A percentile compares a stretch with the other conserved stretches of the same genome.
These are phyloP conservation scores for Lecanicillium sp. DNA, from an alignment of 2,329 filamentous ascomycete species.

Conservation along the genomic window DNA sequence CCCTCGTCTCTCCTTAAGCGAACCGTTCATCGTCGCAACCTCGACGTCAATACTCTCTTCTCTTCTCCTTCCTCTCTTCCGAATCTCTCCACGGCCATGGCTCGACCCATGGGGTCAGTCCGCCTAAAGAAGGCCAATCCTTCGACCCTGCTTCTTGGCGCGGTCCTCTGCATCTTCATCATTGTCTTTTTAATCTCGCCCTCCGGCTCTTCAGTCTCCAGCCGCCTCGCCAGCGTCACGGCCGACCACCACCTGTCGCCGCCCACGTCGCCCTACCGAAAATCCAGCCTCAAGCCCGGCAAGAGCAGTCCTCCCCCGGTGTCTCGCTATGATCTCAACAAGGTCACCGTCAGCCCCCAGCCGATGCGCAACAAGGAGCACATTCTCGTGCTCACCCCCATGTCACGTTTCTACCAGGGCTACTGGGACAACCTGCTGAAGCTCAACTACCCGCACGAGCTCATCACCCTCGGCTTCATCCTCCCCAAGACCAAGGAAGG, in stretches of 20 bases:
- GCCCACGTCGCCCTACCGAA: constrained; percentile 38
- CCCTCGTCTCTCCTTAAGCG: constrained; percentile 3
- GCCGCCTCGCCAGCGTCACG: constrained; percentile 41
- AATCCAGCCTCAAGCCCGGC: constrained; percentile 29
- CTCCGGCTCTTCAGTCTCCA: constrained; percentile 39
- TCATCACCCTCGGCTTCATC: constrained; percentile 94
- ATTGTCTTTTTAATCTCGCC: constrained; percentile 56
- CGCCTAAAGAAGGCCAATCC: constrained; percentile 78
- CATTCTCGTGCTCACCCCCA: constrained; percentile 84
- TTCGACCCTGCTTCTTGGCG: constrained; percentile 66
- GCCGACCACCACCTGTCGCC: constrained; percentile 39
- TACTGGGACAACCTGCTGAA: constrained; percentile 93
- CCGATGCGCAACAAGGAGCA: constrained; percentile 77
- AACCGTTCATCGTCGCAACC: constrained; percentile 2
- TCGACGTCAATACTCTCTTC: neutral
- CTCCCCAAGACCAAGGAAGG: constrained; percentile 90
- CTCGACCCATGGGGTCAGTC: constrained; percentile 54
- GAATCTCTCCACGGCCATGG: constrained; percentile 35
- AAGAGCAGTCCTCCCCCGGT: constrained; percentile 65
- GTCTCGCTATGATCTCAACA: constrained; percentile 90
- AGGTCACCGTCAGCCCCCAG: constrained; percentile 73
- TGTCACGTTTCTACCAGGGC: constrained; percentile 85
- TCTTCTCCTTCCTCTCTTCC: neutral
- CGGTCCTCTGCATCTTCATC: constrained; percentile 65
- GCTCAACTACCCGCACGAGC: constrained; percentile 83